phyloP scores from a whole-genome alignment of 129 eudicot genomes.

The Artemisia argyi region DNA sequence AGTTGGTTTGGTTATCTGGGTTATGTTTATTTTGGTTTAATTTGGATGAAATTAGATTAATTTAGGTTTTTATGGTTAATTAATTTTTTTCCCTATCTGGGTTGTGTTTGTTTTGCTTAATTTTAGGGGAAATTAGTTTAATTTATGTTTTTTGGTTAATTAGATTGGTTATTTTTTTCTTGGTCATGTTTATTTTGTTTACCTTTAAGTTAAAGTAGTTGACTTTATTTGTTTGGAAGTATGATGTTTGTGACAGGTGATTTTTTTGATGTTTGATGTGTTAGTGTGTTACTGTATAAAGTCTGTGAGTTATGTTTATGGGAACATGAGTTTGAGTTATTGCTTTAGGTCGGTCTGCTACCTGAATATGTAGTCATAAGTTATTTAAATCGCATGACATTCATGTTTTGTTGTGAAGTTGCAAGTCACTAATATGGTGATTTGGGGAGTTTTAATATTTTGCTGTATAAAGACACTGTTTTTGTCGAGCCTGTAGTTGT shows the following conservation, averaged over 20 bases:
- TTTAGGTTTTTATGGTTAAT: too few relatives aligned
- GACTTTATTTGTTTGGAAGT: neutral
- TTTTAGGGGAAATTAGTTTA: too few relatives aligned
- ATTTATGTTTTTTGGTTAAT: neutral
- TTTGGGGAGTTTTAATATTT: too few relatives aligned
- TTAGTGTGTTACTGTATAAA: conserved; percentile 15
- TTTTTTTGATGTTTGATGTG: conserved; percentile 3
- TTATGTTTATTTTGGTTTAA: too few relatives aligned
- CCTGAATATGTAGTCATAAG: neutral
- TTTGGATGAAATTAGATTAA: too few relatives aligned
- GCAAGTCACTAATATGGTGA: too few relatives aligned
- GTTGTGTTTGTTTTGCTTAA: neutral
- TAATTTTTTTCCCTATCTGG: too few relatives aligned
- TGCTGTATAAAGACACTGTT: too few relatives aligned
- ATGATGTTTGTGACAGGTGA: neutral
- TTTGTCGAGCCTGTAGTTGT: too few relatives aligned
- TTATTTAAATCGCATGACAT: too few relatives aligned
- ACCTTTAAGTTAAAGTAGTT: neutral
- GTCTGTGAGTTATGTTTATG: conserved; percentile 11
- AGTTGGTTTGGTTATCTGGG: too few relatives aligned
- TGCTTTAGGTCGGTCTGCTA: conserved; percentile 3
- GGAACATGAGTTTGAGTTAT: conserved; percentile 8
- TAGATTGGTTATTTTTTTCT: conserved; percentile 2
- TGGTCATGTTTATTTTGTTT: conserved; percentile 13
- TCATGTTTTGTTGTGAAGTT: too few relatives aligned